Conservation (phyloP, 2,329 filamentous ascomycete species). For the Neofusicoccum laricinum region DNA sequence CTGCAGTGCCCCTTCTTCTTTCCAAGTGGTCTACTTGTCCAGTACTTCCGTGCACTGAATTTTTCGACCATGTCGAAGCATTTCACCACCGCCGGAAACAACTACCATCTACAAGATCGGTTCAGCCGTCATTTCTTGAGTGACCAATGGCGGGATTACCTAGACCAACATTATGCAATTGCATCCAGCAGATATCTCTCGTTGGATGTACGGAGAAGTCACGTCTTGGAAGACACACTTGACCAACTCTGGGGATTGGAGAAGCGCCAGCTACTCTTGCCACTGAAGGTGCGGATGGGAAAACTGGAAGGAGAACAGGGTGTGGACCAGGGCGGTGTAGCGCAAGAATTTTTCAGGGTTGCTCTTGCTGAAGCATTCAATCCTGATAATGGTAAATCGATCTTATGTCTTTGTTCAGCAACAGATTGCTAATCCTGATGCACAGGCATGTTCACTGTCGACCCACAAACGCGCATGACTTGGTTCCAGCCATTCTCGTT, state of each 20-base stretch:
- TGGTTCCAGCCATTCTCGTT: slow-evolving; percentile 85
- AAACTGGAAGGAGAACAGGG: slow-evolving; percentile 80
- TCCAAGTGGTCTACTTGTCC: slow-evolving; percentile 66
- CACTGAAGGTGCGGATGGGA: slow-evolving; percentile 83
- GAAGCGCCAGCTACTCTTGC: slow-evolving; percentile 75
- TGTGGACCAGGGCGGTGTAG: slow-evolving; percentile 89
- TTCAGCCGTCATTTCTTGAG: slow-evolving; percentile 10
- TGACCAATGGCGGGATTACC: slow-evolving; percentile 1
- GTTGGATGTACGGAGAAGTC: slow-evolving; percentile 42
- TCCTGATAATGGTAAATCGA: slow-evolving; percentile 63
- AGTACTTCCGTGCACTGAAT: slow-evolving; percentile 85
- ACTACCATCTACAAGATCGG: slow-evolving; percentile 23
- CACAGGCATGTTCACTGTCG: slow-evolving; percentile 70
- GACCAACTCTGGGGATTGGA: slow-evolving; percentile 89
- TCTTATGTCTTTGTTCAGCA: not conserved
- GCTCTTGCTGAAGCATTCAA: slow-evolving; percentile 76
- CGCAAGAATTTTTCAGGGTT: slow-evolving; percentile 92
- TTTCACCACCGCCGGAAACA: slow-evolving; percentile 54
- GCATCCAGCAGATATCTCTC: slow-evolving; percentile 37
- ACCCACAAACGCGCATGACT: slow-evolving; percentile 71
- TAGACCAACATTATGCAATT: slow-evolving; percentile 4
- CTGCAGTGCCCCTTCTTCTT: slow-evolving; percentile 82
- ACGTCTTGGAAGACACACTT: slow-evolving; percentile 51
- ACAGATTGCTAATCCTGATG: not conserved
- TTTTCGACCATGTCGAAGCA: slow-evolving; percentile 80